Percentiles rank a stretch among this genome's conserved stretches.
phyloP scores from a whole-genome alignment of 192 early-diverging fungal species.

The Allomyces javanicus region DNA sequence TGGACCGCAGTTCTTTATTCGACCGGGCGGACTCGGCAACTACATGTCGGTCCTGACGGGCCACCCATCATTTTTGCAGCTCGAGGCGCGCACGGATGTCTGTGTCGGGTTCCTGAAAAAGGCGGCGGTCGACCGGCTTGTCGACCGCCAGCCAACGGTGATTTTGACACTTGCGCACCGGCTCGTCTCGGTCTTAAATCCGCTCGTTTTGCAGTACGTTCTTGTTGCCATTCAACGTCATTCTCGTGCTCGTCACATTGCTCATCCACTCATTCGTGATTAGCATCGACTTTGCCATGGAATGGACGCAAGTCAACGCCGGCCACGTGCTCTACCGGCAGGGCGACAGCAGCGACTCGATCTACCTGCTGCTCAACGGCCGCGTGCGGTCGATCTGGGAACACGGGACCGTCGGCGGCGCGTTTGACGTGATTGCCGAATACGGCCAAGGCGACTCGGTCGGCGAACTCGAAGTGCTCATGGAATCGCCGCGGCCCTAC shows the following conservation, averaged over 20 bases:
- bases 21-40: conserved; percentile 73
- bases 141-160: conserved; percentile 65
- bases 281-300: conserved; percentile 64
- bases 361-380: conserved; percentile 83
- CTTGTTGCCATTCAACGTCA: conserved; percentile 1
- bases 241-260: background rate
- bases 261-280: conserved; percentile 17
- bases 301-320: conserved; percentile 87
- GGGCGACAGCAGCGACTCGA: conserved; percentile 66
- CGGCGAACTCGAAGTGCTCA: conserved; percentile 83
- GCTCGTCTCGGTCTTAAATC: conserved; percentile 57
- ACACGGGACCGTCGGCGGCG: conserved; percentile 20
- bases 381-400: conserved; percentile 74
- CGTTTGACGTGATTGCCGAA: conserved; percentile 70
- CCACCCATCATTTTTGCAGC: conserved; percentile 70
- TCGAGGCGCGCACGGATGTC: conserved; percentile 53
- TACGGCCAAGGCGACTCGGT: conserved; percentile 89
- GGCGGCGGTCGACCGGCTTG: conserved; percentile 55
- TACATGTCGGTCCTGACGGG: conserved; percentile 84
- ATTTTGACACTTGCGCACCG: conserved; percentile 75
- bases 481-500: conserved; percentile 38
- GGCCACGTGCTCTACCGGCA: conserved; percentile 82
- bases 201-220: conserved; percentile 47
- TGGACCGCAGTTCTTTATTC: conserved; percentile 45
- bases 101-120: conserved; percentile 79